These are phyloP conservation scores for Lentinula aciculospora DNA, from an alignment of 768 basidiomycete genomes.

Conservation along the genomic window DNA sequence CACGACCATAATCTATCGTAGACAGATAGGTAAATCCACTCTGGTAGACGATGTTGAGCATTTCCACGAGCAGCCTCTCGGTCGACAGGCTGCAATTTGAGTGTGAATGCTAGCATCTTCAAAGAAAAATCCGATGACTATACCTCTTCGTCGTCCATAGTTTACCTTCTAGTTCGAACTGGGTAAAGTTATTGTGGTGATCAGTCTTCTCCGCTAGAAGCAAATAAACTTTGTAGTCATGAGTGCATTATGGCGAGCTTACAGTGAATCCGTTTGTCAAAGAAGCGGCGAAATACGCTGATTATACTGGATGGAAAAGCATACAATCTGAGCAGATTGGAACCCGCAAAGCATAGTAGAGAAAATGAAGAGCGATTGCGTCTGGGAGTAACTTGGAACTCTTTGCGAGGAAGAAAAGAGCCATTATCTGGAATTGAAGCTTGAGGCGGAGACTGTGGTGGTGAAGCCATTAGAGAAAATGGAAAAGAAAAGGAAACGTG, in stretches of 20 bases:
- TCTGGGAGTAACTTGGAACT: conserved; percentile 60
- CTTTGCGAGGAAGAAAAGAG: conserved; percentile 62
- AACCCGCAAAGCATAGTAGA: conserved; percentile 61
- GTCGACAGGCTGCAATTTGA: conserved; percentile 22
- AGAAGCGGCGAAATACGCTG: conserved; percentile 46
- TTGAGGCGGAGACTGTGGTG: background rate
- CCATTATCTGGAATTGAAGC: background rate
- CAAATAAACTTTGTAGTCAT: background rate
- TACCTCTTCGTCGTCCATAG: conserved; percentile 72
- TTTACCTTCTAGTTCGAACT: conserved; percentile 63
- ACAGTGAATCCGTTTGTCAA: conserved; percentile 36
- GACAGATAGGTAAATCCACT: conserved; percentile 62
- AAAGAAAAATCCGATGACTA: conserved; percentile 16
- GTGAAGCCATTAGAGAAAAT: background rate
- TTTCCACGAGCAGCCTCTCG: conserved; percentile 66
- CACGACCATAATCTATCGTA: conserved; percentile 71
- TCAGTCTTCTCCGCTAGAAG: conserved; percentile 22
- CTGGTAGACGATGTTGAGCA: conserved; percentile 56
- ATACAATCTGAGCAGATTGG: conserved; percentile 63
- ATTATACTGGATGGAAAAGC: conserved; percentile 56
- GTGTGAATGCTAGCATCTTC: background rate
- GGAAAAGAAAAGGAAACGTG: background rate
- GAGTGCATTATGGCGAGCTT: conserved; percentile 27
- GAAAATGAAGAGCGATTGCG: conserved; percentile 53
- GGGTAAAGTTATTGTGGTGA: conserved; percentile 49